Evolutionary conservation across 805 yeast genomes (phyloP), one percentile per base, ranked within the genome.

Genomic region (Clavispora phyllophila): DNA sequence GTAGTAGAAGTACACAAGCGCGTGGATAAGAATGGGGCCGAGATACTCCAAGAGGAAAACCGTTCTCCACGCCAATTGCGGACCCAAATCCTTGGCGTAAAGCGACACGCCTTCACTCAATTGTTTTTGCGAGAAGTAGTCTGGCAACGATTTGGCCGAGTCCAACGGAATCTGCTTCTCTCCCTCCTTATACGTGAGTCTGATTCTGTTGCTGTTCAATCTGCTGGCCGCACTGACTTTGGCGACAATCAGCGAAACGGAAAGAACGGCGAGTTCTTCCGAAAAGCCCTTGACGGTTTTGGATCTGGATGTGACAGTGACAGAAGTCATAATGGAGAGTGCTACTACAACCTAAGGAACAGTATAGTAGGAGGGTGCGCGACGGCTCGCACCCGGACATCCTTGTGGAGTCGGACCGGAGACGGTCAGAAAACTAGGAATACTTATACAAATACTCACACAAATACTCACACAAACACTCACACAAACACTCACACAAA

Each of bases 61-160:
- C 3, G 88, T 76, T 65, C 85, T 78, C 96, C 97, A 93, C 4
- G 82, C 81, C 45, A 93, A 79, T 65, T 93, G 99, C 0, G 90
- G 89, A 17, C 99, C 99, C 47, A 91, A 70, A 58, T 91, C 99
- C 62, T 91, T 90, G 42, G 85, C 85, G 49, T 67, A 77, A 12
- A 89, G 68, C 12, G 65, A 71, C 19, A 70, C 56, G 0, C 57
- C 62, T 9, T 61, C 66, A 18, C 66, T 64, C 33, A 68, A 57
- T 1, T 78, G 77, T 45, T 73, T 74, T n/a, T 64, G 70, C 25
- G 59, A 62, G 32, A 83, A 64, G 14, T 45, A 48, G 32, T 51
- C 46, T 26, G 47, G 40, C 37, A 50, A 45, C 4, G 76, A 61
- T 41, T 70, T 68, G 32, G 66, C 66, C 19, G 64, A 55, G 43